Evolutionary conservation across 345 rosid genomes (phyloP).

Genomic region (Sisymbrium irio): DNA sequence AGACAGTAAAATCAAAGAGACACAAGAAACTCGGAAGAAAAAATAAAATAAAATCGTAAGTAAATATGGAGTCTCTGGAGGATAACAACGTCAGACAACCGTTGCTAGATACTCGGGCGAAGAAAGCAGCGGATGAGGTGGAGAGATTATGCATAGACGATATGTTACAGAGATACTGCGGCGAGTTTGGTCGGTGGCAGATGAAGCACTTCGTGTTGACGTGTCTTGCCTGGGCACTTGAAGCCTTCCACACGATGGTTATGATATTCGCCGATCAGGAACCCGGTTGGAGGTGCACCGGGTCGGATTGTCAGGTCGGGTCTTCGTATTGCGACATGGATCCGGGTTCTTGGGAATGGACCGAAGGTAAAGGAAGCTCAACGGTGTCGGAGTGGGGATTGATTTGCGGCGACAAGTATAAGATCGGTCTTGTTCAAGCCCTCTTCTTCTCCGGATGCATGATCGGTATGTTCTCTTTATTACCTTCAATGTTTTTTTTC

Average conservation of each 20-base stretch:
- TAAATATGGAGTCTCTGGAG: slow-evolving; percentile 2
- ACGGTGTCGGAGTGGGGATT: slow-evolving; percentile 88
- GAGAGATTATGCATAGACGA: slow-evolving; percentile 67
- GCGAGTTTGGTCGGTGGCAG: slow-evolving; percentile 93
- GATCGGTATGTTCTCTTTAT: slow-evolving; percentile 56
- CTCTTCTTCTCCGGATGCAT: slow-evolving; percentile 85
- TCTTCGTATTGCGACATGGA: slow-evolving; percentile 45
- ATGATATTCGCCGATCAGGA: slow-evolving; percentile 90
- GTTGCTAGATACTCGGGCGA: slow-evolving; percentile 29
- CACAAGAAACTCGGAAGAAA: not conserved
- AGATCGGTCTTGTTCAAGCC: slow-evolving; percentile 85
- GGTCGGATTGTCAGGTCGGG: slow-evolving; percentile 43
- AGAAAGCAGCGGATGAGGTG: slow-evolving; percentile 22
- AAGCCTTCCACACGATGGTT: slow-evolving; percentile 93
- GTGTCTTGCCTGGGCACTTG: slow-evolving; percentile 86
- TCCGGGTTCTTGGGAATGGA: slow-evolving; percentile 79
- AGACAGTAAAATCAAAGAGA: not conserved
- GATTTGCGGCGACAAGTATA: slow-evolving; percentile 72
- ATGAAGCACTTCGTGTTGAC: slow-evolving; percentile 75
- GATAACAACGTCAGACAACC: slow-evolving; percentile 27
- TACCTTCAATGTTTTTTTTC: not conserved
- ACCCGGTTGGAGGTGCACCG: slow-evolving; percentile 52
- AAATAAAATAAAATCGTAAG: not conserved
- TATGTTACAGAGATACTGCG: slow-evolving; percentile 74
- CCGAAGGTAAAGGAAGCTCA: slow-evolving; percentile 57